Evolutionary conservation across 306 rosid species (phyloP).

Genomic region (Cucumis hystrix): DNA sequence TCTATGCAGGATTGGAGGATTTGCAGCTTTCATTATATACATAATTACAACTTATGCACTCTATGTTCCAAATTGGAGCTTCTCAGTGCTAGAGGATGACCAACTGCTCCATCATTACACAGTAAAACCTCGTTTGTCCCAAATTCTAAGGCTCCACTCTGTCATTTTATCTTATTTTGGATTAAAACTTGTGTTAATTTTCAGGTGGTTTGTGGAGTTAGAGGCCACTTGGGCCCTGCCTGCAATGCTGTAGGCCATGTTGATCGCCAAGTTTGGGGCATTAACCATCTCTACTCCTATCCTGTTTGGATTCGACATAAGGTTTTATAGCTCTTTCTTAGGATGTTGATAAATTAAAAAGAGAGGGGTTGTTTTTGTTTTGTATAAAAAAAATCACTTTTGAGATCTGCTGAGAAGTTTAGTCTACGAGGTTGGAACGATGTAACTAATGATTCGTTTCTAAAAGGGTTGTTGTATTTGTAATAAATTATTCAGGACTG

Average conservation of each 20-base stretch:
- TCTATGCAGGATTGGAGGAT: conserved; percentile 64
- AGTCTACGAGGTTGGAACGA: background rate
- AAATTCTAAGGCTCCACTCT: background rate
- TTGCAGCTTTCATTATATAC: conserved; percentile 46
- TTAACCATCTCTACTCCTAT: conserved; percentile 61
- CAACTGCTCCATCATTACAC: conserved; percentile 22
- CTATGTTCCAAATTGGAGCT: conserved; percentile 81
- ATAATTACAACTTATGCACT: conserved; percentile 59
- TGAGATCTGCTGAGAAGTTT: background rate
- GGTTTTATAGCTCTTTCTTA: conserved; percentile 18
- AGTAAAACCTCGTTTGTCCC: conserved; percentile 8
- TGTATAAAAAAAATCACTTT: background rate
- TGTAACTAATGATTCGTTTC: background rate
- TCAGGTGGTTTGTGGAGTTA: conserved; percentile 72
- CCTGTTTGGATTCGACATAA: conserved; percentile 79
- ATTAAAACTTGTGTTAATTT: background rate
- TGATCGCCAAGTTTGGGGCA: conserved; percentile 80
- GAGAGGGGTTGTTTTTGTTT: background rate
- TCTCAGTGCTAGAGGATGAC: conserved; percentile 12
- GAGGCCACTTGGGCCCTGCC: conserved; percentile 84
- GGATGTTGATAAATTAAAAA: background rate
- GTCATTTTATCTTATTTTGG: background rate
- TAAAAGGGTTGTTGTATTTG: background rate
- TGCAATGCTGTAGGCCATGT: conserved; percentile 86
- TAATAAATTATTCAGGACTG: conserved; percentile 36